A percentile compares a stretch with the other conserved stretches of the same genome.
These are phyloP conservation scores for Plasmodium fragile DNA, from an alignment of 169 alveolate species.

Conservation along the genomic window DNA sequence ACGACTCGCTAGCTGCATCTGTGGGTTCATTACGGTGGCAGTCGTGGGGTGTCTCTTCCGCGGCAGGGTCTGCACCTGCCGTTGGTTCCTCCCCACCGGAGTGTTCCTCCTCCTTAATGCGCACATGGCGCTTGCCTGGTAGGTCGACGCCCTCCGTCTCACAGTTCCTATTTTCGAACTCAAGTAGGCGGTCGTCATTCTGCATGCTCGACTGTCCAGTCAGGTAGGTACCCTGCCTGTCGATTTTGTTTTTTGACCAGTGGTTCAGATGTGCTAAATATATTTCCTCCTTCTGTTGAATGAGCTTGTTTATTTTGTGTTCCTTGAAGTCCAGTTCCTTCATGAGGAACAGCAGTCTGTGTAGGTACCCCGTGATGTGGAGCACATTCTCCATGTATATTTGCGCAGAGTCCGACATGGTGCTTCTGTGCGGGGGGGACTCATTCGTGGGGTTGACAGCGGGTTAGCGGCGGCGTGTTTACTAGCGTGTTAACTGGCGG, in stretches of 20 bases:
- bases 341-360: conserved; percentile 56
- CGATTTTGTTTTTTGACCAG: neutral
- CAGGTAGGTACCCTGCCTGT: neutral
- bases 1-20: neutral
- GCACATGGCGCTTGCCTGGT: neutral
- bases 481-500: too few relatives aligned
- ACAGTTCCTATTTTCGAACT: neutral
- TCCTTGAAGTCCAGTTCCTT: conserved; percentile 57
- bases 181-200: neutral
- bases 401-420: conserved; percentile 73
- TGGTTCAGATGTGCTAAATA: conserved; percentile 32
- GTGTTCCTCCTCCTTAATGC: neutral
- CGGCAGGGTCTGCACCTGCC: neutral
- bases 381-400: conserved; percentile 57
- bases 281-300: conserved; percentile 51
- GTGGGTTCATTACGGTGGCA: neutral
- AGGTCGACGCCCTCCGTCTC: neutral
- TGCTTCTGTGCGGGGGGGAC: neutral
- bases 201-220: neutral
- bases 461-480: neutral
- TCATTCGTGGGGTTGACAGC: neutral
- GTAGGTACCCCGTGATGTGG: conserved; percentile 70
- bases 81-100: neutral
- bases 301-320: conserved; percentile 9
- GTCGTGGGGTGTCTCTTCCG: neutral